Percentiles rank a stretch among this genome's conserved stretches.
Evolutionary conservation across 208 protist genomes (phyloP).

Genomic region (Acanthamoeba sp.): DNA sequence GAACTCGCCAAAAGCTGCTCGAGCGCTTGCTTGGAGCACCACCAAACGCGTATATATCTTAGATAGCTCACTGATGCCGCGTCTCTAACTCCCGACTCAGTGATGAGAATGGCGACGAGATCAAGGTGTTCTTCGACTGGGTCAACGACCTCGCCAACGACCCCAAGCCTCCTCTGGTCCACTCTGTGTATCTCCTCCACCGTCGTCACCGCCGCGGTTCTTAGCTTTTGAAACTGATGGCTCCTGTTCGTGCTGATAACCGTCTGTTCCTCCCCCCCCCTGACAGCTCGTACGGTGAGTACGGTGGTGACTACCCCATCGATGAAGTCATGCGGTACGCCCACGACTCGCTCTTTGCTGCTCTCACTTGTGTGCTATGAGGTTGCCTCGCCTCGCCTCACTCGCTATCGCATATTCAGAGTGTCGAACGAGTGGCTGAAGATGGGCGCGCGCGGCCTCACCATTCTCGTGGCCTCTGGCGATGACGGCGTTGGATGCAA

Average conservation of each 20-base stretch:
- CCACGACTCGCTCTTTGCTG: not conserved
- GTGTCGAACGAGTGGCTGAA: conserved; percentile 71
- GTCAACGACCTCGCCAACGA: conserved; percentile 77
- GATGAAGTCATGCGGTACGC: conserved; percentile 41
- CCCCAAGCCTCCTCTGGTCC: conserved; percentile 75
- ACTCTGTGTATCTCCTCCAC: conserved; percentile 58
- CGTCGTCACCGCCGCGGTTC: no score
- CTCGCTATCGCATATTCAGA: no score
- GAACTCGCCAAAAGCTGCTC: not conserved
- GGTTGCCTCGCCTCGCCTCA: no score
- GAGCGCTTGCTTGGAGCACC: no score
- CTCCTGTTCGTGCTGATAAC: no score
- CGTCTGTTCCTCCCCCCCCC: no score
- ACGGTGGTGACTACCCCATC: conserved; percentile 77
- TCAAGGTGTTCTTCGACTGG: conserved; percentile 70
- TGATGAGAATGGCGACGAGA: conserved; percentile 52
- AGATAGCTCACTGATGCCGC: no score
- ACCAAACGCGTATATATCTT: no score
- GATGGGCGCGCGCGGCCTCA: conserved; percentile 64
- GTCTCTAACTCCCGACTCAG: not conserved
- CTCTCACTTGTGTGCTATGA: not conserved
- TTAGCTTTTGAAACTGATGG: not conserved
- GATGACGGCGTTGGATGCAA: conserved; percentile 75
- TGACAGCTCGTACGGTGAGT: conserved; percentile 73
- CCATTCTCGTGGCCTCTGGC: conserved; percentile 39